A percentile compares a stretch with the other conserved stretches of the same genome.
These are phyloP conservation scores for Knoxia roxburghii DNA, from an alignment of 257 asterid genomes.

Conservation along the genomic window DNA sequence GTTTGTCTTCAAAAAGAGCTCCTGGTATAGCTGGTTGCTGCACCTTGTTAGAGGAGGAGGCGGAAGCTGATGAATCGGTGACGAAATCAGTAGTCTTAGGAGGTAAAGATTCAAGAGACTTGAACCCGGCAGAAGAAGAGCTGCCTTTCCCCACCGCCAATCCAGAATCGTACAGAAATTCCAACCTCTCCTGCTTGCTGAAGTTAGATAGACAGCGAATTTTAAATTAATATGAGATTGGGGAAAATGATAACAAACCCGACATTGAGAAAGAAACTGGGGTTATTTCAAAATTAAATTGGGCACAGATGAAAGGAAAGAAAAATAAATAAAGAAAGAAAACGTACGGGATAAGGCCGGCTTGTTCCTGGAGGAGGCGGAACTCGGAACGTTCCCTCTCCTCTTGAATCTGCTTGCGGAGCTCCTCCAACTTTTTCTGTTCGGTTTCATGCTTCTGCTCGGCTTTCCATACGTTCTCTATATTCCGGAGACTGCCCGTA, in stretches of 20 bases:
- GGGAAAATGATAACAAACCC: neutral
- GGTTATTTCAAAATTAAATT: neutral
- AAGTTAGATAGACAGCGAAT: neutral
- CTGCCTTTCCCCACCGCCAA: slow-evolving; percentile 84
- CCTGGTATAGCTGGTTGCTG: slow-evolving; percentile 53
- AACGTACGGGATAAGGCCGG: slow-evolving; percentile 78
- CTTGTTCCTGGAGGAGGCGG: slow-evolving; percentile 88
- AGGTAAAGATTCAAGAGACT: slow-evolving; percentile 60
- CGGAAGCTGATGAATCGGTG: slow-evolving; percentile 26
- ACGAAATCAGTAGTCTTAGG: slow-evolving; percentile 49
- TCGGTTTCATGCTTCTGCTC: slow-evolving; percentile 97
- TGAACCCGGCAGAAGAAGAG: slow-evolving; percentile 50
- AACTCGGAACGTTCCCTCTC: slow-evolving; percentile 90
- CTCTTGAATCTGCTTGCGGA: slow-evolving; percentile 86
- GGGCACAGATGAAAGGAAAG: neutral
- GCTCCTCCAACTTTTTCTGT: slow-evolving; percentile 89
- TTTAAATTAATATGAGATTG: neutral
- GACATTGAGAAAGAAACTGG: neutral
- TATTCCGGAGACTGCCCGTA: slow-evolving; percentile 93
- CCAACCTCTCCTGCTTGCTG: slow-evolving; percentile 93
- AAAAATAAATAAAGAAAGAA: neutral
- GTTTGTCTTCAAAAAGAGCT: slow-evolving; percentile 89
- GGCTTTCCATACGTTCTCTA: slow-evolving; percentile 98
- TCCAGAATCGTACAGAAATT: slow-evolving; percentile 89
- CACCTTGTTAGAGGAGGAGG: slow-evolving; percentile 32